phyloP scores from a whole-genome alignment of 306 rosid genomes.

The Notholithocarpus densiflorus region DNA sequence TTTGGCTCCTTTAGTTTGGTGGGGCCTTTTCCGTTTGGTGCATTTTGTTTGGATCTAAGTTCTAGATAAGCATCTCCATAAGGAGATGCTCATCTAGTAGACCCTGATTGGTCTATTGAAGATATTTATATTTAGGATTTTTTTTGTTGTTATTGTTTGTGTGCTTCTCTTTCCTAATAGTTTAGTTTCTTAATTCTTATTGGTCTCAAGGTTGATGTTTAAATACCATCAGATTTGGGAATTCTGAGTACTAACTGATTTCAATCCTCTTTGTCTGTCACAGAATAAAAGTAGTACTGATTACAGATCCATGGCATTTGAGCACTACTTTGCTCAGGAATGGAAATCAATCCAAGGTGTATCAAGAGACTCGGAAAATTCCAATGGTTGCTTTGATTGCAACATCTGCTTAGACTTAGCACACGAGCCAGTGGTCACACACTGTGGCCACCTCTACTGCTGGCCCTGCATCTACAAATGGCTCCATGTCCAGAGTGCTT shows the following conservation, averaged over 20 bases:
- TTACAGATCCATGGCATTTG: constrained; percentile 53
- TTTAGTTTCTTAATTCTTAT: background rate
- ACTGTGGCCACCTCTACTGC: constrained; percentile 95
- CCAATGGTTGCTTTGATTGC: constrained; percentile 67
- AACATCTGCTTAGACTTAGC: constrained; percentile 89
- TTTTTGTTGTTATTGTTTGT: background rate
- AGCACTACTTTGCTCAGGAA: constrained; percentile 45
- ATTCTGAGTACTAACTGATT: constrained; percentile 21
- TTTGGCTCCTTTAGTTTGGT: background rate
- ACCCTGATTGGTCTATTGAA: too few relatives aligned
- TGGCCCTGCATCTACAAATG: constrained; percentile 97
- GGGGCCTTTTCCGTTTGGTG: background rate
- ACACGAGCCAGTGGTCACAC: constrained; percentile 80
- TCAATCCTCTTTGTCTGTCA: constrained; percentile 15
- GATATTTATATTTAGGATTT: background rate
- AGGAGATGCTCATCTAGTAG: background rate
- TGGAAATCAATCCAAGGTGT: constrained; percentile 45
- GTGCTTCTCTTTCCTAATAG: background rate
- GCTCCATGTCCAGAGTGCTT: constrained; percentile 75
- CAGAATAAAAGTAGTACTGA: constrained; percentile 31
- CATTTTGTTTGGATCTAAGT: background rate
- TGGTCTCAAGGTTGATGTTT: too few relatives aligned
- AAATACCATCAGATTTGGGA: background rate
- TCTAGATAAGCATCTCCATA: background rate
- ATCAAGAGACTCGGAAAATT: constrained; percentile 41